Evolutionary conservation across 495 filamentous ascomycete genomes (phyloP).

Genomic region (Staphylotrichum longicolle): DNA sequence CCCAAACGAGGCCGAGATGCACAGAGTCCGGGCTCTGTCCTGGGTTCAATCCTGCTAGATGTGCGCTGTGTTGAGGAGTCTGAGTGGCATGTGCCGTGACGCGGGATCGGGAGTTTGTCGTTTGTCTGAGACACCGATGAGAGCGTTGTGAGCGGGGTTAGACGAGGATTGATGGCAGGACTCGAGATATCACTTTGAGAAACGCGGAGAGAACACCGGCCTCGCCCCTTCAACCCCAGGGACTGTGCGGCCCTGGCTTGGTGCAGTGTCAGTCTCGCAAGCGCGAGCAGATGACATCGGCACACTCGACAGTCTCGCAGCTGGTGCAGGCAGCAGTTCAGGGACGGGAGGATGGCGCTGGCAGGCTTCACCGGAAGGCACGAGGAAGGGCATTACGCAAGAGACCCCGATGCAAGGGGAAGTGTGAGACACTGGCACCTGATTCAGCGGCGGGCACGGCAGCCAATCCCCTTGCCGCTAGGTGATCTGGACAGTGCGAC

Average conservation of each 20-base stretch:
- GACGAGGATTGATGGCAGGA: neutral
- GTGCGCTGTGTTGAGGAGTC: too few relatives aligned
- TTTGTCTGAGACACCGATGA: neutral
- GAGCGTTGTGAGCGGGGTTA: neutral
- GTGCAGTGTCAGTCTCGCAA: too few relatives aligned
- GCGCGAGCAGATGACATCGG: too few relatives aligned
- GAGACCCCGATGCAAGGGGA: slow-evolving; percentile 3
- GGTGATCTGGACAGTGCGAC: neutral
- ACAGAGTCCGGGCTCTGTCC: neutral
- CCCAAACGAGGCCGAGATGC: slow-evolving; percentile 3
- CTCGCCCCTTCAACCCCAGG: too few relatives aligned
- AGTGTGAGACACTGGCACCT: slow-evolving; percentile 8
- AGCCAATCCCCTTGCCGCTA: slow-evolving; percentile 1
- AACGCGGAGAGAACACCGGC: too few relatives aligned
- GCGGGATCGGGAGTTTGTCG: neutral
- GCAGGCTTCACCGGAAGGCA: neutral
- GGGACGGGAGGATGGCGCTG: too few relatives aligned
- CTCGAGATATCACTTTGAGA: too few relatives aligned
- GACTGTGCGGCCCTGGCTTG: too few relatives aligned
- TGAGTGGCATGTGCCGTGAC: neutral
- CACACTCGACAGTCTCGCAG: too few relatives aligned
- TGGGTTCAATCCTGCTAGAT: too few relatives aligned
- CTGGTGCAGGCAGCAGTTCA: too few relatives aligned
- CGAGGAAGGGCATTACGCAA: neutral
- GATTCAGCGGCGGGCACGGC: slow-evolving; percentile 11